Percentiles rank a stretch among this genome's conserved stretches.
These are phyloP conservation scores for Suhomyces bribrorum DNA, from an alignment of 1,139 yeast species.

Conservation along the genomic window DNA sequence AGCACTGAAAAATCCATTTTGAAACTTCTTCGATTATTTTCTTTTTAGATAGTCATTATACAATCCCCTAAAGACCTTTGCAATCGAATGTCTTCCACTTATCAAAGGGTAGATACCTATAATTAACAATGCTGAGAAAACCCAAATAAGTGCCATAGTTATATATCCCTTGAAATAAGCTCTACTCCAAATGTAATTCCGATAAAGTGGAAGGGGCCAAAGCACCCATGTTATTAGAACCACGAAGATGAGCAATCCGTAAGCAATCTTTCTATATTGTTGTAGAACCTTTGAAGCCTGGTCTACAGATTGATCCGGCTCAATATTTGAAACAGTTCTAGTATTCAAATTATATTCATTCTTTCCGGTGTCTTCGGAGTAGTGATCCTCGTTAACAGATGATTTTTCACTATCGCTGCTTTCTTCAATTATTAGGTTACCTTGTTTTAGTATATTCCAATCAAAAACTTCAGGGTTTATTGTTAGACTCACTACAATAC, in stretches of 20 bases:
- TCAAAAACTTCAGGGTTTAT: constrained; percentile 32
- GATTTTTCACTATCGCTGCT: constrained; percentile 9
- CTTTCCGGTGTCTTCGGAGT: constrained; percentile 6
- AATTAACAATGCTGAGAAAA: constrained; percentile 30
- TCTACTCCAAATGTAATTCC: constrained; percentile 43
- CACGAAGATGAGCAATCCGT: constrained; percentile 27
- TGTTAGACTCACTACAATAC: constrained; percentile 28
- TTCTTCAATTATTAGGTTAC: constrained; percentile 23
- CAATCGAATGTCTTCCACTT: constrained; percentile 34
- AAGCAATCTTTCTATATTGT: constrained; percentile 23
- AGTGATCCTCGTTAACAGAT: background rate
- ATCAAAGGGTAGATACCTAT: constrained; percentile 42
- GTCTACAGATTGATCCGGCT: background rate
- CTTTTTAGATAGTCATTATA: constrained; percentile 10
- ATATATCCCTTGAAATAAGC: constrained; percentile 45
- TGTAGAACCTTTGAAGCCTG: constrained; percentile 6
- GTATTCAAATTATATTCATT: constrained; percentile 3
- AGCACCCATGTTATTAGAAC: constrained; percentile 39
- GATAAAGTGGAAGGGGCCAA: constrained; percentile 51
- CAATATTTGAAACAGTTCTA: background rate
- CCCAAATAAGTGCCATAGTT: constrained; percentile 41
- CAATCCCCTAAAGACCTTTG: constrained; percentile 25
- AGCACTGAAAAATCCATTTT: no score
- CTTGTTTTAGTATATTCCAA: constrained; percentile 28
- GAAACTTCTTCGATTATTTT: no score